Percentiles rank a stretch among this genome's conserved stretches.
phyloP scores from a whole-genome alignment of 108 stramenopile species.

The Stephanodiscus triporus region DNA sequence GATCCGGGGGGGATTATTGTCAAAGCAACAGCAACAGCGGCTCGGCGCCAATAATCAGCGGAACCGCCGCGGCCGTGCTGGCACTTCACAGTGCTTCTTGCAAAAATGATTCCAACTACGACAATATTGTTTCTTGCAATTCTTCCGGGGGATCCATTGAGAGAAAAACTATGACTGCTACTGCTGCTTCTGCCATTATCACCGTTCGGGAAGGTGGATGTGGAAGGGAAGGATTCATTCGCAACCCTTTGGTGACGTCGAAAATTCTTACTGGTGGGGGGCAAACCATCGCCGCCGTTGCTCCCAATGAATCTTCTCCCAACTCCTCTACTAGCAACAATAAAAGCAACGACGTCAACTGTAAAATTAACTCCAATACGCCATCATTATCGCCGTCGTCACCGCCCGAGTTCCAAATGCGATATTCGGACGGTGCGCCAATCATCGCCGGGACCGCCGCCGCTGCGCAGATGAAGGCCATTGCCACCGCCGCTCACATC shows the following conservation, averaged over 20 bases:
- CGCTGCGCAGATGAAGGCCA: constrained; percentile 28
- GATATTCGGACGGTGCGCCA: constrained; percentile 46
- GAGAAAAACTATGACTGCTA: too few species aligned
- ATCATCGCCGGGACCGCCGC: constrained; percentile 54
- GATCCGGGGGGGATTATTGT: not conserved
- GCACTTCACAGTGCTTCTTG: constrained; percentile 26
- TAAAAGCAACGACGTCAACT: not conserved
- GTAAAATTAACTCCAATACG: not conserved
- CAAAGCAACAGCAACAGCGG: not conserved
- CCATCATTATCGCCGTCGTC: not conserved
- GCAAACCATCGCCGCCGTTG: not conserved
- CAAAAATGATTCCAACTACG: constrained; percentile 8
- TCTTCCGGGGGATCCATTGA: not conserved
- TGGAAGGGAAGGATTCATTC: not conserved
- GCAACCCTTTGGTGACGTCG: not conserved
- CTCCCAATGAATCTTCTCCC: too few species aligned
- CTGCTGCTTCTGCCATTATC: not conserved
- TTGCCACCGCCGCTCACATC: constrained; percentile 40
- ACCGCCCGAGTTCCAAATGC: constrained; percentile 8
- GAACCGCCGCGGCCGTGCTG: constrained; percentile 34
- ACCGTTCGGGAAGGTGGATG: not conserved
- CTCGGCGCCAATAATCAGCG: constrained; percentile 36
- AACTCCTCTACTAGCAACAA: constrained; percentile 9
- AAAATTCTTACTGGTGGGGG: not conserved
- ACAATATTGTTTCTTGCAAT: not conserved